phyloP scores from a whole-genome alignment of 2,329 filamentous ascomycete species.

The Phyllosticta paracitricarpa region DNA sequence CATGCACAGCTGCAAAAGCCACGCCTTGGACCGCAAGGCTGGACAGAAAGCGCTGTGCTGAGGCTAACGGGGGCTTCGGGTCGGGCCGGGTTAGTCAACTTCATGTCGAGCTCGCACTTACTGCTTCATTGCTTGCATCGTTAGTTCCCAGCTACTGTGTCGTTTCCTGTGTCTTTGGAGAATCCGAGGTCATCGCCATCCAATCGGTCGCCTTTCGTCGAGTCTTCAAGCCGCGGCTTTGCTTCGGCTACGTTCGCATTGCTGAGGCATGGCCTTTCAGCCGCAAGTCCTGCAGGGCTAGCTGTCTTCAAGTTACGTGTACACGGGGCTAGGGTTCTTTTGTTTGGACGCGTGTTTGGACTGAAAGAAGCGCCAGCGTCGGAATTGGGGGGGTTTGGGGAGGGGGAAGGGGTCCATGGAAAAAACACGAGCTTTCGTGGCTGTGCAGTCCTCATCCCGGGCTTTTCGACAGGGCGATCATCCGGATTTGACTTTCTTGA shows the following conservation, averaged over 20 bases:
- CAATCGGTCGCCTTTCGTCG: background rate
- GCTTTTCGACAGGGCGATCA: constrained; percentile 1
- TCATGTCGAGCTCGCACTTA: background rate
- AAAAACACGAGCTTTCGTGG: background rate
- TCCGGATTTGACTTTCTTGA: constrained; percentile 9
- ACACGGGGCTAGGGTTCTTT: background rate
- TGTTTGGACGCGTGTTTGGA: background rate
- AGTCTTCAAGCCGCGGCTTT: background rate
- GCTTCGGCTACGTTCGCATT: background rate
- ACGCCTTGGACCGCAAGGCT: background rate
- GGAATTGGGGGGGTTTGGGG: background rate
- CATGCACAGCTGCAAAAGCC: background rate
- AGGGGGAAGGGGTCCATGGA: background rate
- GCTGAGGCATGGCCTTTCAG: background rate
- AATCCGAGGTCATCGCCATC: background rate
- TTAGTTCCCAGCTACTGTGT: background rate
- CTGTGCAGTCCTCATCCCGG: constrained; percentile 4
- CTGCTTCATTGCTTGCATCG: background rate
- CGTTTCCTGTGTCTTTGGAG: background rate
- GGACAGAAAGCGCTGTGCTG: background rate
- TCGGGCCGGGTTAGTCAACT: background rate
- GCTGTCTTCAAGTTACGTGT: background rate
- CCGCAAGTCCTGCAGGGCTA: background rate
- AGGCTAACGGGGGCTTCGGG: background rate
- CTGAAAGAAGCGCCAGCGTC: background rate